Evolutionary conservation across 2,329 filamentous ascomycete species (phyloP).

Genomic region (Capronia coronata): DNA sequence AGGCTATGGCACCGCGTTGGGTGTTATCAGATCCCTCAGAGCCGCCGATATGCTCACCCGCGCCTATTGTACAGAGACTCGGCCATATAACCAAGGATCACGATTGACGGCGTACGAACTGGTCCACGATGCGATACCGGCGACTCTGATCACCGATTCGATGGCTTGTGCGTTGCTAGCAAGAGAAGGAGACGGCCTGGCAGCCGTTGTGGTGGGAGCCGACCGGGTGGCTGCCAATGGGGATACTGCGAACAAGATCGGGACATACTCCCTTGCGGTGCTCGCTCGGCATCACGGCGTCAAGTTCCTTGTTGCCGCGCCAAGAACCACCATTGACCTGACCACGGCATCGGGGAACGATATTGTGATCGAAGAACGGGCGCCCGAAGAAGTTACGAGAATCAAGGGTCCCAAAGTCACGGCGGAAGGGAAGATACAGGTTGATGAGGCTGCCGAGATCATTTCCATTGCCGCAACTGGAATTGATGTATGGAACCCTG

Average conservation of each 20-base stretch:
- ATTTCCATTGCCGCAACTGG: conserved; percentile 71
- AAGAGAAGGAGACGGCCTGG: conserved; percentile 57
- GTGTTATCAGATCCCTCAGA: conserved; percentile 81
- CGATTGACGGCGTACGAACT: conserved; percentile 92
- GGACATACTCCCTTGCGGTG: conserved; percentile 89
- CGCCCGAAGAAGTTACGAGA: conserved; percentile 72
- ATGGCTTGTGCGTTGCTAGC: conserved; percentile 86
- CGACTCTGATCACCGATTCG: conserved; percentile 88
- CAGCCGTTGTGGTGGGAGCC: conserved; percentile 86
- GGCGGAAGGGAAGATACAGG: conserved; percentile 52
- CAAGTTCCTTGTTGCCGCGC: conserved; percentile 91
- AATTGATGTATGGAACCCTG: conserved; percentile 90
- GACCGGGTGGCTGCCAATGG: conserved; percentile 94
- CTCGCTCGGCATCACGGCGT: conserved; percentile 79
- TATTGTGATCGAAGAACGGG: conserved; percentile 87
- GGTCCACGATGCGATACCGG: conserved; percentile 85
- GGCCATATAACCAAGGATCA: conserved; percentile 96
- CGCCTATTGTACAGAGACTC: conserved; percentile 93
- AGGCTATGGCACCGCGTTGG: conserved; percentile 92
- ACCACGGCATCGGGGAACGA: conserved; percentile 67
- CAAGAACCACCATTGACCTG: conserved; percentile 88
- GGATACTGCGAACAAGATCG: conserved; percentile 98
- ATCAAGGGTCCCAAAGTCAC: conserved; percentile 69
- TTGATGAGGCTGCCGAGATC: conserved; percentile 57
- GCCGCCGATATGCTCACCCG: conserved; percentile 61